phyloP scores from a whole-genome alignment of 129 eudicot genomes.

The Tanacetum coccineum region DNA sequence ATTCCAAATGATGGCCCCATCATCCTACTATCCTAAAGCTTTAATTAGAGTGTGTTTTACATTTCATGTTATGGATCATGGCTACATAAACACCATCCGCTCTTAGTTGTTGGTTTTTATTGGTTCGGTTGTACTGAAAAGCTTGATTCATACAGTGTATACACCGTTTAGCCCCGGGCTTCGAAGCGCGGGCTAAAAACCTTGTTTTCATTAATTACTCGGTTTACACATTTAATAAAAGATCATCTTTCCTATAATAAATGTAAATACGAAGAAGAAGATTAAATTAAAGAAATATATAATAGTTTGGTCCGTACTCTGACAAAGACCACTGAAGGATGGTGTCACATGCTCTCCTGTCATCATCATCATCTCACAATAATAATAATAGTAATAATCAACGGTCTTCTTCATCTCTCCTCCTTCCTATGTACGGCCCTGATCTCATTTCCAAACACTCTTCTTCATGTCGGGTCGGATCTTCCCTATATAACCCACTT shows the following conservation, averaged over 20 bases:
- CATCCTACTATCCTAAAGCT: no score
- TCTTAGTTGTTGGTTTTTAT: no score
- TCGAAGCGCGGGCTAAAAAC: no score
- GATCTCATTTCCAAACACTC: slow-evolving; percentile 18
- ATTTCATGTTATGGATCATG: no score
- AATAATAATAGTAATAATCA: not conserved
- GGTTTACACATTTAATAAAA: not conserved
- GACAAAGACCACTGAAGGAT: slow-evolving; percentile 98
- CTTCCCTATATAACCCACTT: slow-evolving; percentile 24
- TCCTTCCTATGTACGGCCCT: not conserved
- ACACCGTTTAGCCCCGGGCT: no score
- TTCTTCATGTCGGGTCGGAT: slow-evolving; percentile 14
- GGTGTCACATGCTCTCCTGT: slow-evolving; percentile 98
- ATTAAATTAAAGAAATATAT: not conserved
- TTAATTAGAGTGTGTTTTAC: no score
- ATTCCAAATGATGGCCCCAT: no score
- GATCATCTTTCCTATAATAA: not conserved
- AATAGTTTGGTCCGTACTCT: slow-evolving; percentile 78
- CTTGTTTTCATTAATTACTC: no score
- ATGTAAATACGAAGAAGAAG: not conserved
- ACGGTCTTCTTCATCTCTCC: not conserved
- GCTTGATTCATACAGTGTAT: no score
- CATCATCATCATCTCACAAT: slow-evolving; percentile 20
- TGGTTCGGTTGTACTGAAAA: no score
- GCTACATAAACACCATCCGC: no score